Base-by-base conservation (phyloP, 352 stramenopile species). In the Globisporangium irregulare region DNA sequence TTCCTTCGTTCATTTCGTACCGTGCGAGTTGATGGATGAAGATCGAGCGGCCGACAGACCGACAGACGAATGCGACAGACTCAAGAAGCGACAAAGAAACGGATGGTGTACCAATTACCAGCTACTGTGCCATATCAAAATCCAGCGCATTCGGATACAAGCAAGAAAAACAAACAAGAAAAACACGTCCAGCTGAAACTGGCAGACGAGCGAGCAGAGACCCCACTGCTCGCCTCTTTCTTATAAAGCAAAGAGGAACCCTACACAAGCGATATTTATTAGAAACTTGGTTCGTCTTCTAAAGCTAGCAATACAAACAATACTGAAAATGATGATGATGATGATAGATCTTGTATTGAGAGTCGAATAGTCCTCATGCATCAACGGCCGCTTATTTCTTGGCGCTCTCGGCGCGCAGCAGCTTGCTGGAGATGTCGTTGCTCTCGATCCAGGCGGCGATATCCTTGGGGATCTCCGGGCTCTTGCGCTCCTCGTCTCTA, bases 371-470 rank as follows among this genome's bases (percentile, higher is more conserved):
- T 10, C 18, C 41, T 50, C 4, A 5, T 51, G 1, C 8, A 15
- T 18, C 14, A 10, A 10, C 15, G 0, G 18, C 6, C 4, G 10
- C 18, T 38, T 22, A 60, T 20, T 60, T 43, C 56, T 68, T 24
- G 25, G 18, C 34, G 32, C 71, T 68, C 58, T 89, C 75, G 4
- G 72, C 62, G 24, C 88, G 85, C 38, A 96, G 74, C 59, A 79
- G 72, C 48, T 85, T 87, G 68, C 88, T 96, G 5, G 85, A 96
- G 46, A 78, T 61, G 50, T 85, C 71, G 70, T 96, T 94, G 74
- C 81, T 90, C 22, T 87, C 67, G 70, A 93, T 86, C 88, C 86
- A 96, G 8, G 76, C 75, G 1, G 59, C 55, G 22, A 96, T 64
- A 56, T 94, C 84, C 15, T 75, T 68, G 0, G 81, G 77, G 61